Percentiles rank a stretch among this genome's conserved stretches.
Evolutionary conservation across 805 yeast genomes (phyloP).

Genomic region (Metschnikowia lunata): DNA sequence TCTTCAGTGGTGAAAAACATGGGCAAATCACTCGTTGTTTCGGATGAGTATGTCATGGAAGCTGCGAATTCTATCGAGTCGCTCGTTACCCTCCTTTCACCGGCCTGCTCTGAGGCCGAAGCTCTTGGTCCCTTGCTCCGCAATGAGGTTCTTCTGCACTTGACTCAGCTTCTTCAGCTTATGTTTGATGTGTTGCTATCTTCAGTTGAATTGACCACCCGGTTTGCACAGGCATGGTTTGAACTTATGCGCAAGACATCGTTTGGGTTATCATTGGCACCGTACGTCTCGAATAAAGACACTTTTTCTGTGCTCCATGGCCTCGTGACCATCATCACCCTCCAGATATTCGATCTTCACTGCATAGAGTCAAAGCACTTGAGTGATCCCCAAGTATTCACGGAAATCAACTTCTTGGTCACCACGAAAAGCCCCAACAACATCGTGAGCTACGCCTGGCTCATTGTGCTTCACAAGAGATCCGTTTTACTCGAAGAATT

Average conservation of each 20-base stretch:
- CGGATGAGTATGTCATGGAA: conserved; percentile 1
- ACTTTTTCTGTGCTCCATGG: conserved; percentile 37
- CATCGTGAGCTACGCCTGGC: conserved; percentile 61
- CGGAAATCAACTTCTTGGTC: conserved; percentile 38
- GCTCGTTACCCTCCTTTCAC: background rate
- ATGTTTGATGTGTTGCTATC: conserved; percentile 38
- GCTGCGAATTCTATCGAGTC: conserved; percentile 5
- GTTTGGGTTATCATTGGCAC: conserved; percentile 24
- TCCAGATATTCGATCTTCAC: conserved; percentile 53
- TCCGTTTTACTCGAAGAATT: conserved; percentile 40
- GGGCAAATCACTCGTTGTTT: conserved; percentile 22
- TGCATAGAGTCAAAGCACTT: conserved; percentile 29
- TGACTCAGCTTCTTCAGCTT: conserved; percentile 33
- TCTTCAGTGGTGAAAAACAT: conserved; percentile 32
- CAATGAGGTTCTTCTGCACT: conserved; percentile 30
- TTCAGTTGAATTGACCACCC: conserved; percentile 27
- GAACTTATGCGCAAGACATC: conserved; percentile 37
- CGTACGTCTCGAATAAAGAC: conserved; percentile 23
- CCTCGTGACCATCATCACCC: conserved; percentile 44
- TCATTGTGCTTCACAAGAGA: conserved; percentile 54
- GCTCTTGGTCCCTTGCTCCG: conserved; percentile 12
- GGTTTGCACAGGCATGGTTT: conserved; percentile 50
- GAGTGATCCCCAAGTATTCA: conserved; percentile 33
- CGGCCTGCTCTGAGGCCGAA: background rate
- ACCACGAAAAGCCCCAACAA: conserved; percentile 35